Evolutionary conservation across 23 red algal genomes (phyloP), one percentile per base, ranked within the genome.

Genomic region (Gracilaria gracilis): DNA sequence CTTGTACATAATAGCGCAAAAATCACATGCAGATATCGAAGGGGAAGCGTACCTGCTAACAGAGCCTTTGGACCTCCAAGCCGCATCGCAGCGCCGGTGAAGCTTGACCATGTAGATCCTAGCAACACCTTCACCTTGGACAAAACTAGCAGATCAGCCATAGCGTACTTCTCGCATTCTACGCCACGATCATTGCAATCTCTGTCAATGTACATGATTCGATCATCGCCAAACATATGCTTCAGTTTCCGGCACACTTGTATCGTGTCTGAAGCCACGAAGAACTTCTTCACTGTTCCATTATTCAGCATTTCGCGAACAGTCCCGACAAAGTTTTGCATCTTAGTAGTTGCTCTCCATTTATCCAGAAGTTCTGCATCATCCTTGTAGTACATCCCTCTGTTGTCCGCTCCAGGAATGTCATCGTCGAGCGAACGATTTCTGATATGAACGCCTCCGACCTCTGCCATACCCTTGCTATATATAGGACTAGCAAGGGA

Each of bases 51-150:
- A 90, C 94, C 94, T 79, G 87, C 88, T 36, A 96, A 35, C 23
- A 85, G 55, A 35, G 83, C 94, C 57, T 96, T 92, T 55, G 82
- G 81, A 29, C 94, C 94, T 16, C 94, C 94, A 16, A 96, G 69
- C 38, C 93, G 82, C 83, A 80, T 78, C 1, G 95, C 95, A 23
- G 91, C 87, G 38, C 93, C 95, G 27, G 90, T 97, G 67, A 97
- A 97, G 28, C 85, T 90, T 80, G 83, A 89, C 89, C 89, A 97
- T 20, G 81, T 91, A 31, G 83, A 89, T 8, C 95, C 95, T n/a
- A 93, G 72, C 25, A 97, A 48, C 16, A 91, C 51, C 57, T 80
- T 85, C 8, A 75, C 74, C 61, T 65, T 79, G 28, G 95, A 72
- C 54, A 97, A 79, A 23, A 84, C 82, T 25, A 91, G 36, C 61